Conservation (phyloP, 306 rosid species). For the Quercus glauca region DNA sequence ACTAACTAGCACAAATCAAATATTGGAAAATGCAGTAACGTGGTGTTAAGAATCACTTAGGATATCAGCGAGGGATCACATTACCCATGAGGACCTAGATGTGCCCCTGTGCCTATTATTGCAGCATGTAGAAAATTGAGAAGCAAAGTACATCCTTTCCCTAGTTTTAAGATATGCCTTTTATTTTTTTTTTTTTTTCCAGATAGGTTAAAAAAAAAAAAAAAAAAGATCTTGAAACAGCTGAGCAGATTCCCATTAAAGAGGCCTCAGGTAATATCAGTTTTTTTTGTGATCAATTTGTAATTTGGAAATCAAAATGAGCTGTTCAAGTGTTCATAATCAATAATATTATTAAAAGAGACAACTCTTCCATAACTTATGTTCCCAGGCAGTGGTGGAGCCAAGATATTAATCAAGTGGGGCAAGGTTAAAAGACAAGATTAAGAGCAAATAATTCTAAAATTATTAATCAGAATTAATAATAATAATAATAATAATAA, state of each 20-base stretch:
- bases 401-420: too few species aligned
- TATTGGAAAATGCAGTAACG: neutral
- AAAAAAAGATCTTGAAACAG: neutral
- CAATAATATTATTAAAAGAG: neutral
- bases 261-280: neutral
- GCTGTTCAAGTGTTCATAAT: neutral
- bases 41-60: neutral
- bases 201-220: too few species aligned
- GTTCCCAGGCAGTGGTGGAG: neutral
- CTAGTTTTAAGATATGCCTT: neutral
- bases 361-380: constrained; percentile 2
- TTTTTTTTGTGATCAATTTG: neutral
- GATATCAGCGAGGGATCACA: neutral
- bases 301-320: neutral
- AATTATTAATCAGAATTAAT: too few species aligned
- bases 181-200: neutral
- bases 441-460: too few species aligned
- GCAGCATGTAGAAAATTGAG: neutral
- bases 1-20: neutral
- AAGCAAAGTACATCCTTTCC: neutral
- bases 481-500: too few species aligned
- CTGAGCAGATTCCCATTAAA: neutral
- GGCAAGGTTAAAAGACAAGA: too few species aligned
- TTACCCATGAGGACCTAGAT: neutral
- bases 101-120: neutral